Evolutionary conservation across 129 eudicot species (phyloP).

Genomic region (Rutidosis leptorrhynchoides): DNA sequence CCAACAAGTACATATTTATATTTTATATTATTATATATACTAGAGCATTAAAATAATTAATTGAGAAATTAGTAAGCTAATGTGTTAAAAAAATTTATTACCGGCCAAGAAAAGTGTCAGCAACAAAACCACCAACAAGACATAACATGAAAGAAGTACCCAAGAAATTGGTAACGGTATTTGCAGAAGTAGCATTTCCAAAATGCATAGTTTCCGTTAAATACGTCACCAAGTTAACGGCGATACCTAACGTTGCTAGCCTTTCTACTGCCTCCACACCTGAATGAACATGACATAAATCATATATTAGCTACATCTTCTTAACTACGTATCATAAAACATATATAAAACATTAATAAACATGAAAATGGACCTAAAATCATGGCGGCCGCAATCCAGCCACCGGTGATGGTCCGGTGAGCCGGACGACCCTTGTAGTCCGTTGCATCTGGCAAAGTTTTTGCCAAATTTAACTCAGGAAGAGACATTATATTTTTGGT

Average conservation of each 20-base stretch:
- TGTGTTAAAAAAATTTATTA: too few species aligned
- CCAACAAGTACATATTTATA: too few species aligned
- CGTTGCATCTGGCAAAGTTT: slow-evolving; percentile 75
- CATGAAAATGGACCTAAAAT: slow-evolving; percentile 56
- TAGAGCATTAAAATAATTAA: too few species aligned
- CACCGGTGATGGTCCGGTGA: slow-evolving; percentile 64
- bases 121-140: slow-evolving; percentile 85
- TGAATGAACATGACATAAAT: slow-evolving; percentile 7
- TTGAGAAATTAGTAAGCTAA: too few species aligned
- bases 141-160: slow-evolving; percentile 89
- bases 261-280: slow-evolving; percentile 77
- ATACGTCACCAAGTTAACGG: slow-evolving; percentile 78
- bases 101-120: slow-evolving; percentile 88
- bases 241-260: slow-evolving; percentile 77
- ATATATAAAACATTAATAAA: not conserved
- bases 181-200: slow-evolving; percentile 84
- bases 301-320: not conserved
- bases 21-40: too few species aligned
- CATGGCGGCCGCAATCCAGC: slow-evolving; percentile 83
- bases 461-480: slow-evolving; percentile 44
- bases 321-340: not conserved
- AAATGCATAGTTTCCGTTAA: slow-evolving; percentile 81
- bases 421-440: slow-evolving; percentile 76
- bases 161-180: slow-evolving; percentile 74
- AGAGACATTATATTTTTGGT: slow-evolving; percentile 40